phyloP scores from a whole-genome alignment of 352 stramenopile genomes.

The Phytophthora capsici region DNA sequence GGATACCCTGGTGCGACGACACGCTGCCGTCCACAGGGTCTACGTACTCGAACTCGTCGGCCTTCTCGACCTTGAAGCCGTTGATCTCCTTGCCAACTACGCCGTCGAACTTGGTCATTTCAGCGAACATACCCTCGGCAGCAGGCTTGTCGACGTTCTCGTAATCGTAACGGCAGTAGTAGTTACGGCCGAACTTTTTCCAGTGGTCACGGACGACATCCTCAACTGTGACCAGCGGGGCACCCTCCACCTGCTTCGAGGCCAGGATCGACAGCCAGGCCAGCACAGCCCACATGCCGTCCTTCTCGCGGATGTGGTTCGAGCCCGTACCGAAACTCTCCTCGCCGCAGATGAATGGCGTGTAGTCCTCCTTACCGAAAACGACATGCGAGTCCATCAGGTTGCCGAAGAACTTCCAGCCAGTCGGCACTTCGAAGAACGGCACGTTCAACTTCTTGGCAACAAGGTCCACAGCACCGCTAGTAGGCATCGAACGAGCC shows the following conservation, averaged over 20 bases:
- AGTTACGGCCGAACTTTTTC: conserved; percentile 97
- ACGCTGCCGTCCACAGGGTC: conserved; percentile 98
- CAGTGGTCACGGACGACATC: conserved; percentile 97
- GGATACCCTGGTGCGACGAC: conserved; percentile 97
- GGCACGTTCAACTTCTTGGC: conserved; percentile 94
- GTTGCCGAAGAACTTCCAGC: conserved; percentile 99
- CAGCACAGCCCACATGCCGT: conserved; percentile 99
- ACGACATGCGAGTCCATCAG: conserved; percentile 98
- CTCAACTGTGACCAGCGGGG: conserved; percentile 94
- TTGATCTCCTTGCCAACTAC: conserved; percentile 73
- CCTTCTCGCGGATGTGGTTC: conserved; percentile 99
- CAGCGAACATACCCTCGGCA: conserved; percentile 77
- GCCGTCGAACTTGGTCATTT: conserved; percentile 74
- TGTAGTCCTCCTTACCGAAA: conserved; percentile 97
- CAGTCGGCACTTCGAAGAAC: conserved; percentile 98
- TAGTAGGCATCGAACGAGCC: conserved; percentile 98
- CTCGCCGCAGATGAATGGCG: conserved; percentile 99
- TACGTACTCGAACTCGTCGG: conserved; percentile 98
- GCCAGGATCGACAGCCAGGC: conserved; percentile 99
- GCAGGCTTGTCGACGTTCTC: conserved; percentile 96
- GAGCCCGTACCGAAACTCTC: conserved; percentile 98
- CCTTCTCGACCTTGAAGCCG: conserved; percentile 83
- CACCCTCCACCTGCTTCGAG: conserved; percentile 82
- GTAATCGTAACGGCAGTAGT: conserved; percentile 99
- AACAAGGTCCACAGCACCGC: conserved; percentile 97